Percentiles rank a stretch among this genome's conserved stretches.
Conservation (phyloP, 129 eudicot species). For the Flaveria linearis region DNA sequence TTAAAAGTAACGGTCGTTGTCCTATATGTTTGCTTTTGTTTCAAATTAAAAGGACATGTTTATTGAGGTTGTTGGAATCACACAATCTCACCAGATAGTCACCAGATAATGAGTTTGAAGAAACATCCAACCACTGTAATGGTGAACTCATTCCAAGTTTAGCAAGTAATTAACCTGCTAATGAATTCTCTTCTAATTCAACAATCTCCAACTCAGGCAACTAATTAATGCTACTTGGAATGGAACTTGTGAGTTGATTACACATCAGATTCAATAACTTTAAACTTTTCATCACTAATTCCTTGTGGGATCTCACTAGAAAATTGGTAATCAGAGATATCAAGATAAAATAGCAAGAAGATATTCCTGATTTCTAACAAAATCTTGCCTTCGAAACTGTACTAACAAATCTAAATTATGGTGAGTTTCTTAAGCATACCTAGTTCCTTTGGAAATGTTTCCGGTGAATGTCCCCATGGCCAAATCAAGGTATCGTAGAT, state of each 20-base stretch:
- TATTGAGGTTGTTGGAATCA: conserved; percentile 68
- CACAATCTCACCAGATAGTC: conserved; percentile 64
- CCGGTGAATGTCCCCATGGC: conserved; percentile 77
- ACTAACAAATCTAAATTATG: conserved; percentile 65
- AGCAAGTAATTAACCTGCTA: conserved; percentile 63
- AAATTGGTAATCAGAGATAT: conserved; percentile 64
- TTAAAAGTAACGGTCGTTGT: too few relatives aligned
- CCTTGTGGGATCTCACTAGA: conserved; percentile 66
- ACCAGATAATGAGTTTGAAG: conserved; percentile 68
- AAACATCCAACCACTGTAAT: conserved; percentile 72
- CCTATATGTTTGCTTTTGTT: too few relatives aligned
- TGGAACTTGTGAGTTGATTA: conserved; percentile 58
- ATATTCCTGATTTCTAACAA: conserved; percentile 60
- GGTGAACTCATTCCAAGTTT: conserved; percentile 78
- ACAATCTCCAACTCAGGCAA: conserved; percentile 60
- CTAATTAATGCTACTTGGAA: conserved; percentile 63
- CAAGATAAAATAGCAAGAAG: conserved; percentile 51
- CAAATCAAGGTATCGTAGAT: conserved; percentile 68
- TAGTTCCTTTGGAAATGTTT: conserved; percentile 54
- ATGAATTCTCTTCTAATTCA: conserved; percentile 71
- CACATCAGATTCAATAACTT: conserved; percentile 74
- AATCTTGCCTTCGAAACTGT: conserved; percentile 58
- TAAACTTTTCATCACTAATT: conserved; percentile 51
- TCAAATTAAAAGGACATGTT: conserved; percentile 55
- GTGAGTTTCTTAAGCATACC: conserved; percentile 63